A percentile compares a stretch with the other conserved stretches of the same genome.
Conservation (phyloP, 805 yeast species). For the Cyberlindnera galapagoensis region DNA sequence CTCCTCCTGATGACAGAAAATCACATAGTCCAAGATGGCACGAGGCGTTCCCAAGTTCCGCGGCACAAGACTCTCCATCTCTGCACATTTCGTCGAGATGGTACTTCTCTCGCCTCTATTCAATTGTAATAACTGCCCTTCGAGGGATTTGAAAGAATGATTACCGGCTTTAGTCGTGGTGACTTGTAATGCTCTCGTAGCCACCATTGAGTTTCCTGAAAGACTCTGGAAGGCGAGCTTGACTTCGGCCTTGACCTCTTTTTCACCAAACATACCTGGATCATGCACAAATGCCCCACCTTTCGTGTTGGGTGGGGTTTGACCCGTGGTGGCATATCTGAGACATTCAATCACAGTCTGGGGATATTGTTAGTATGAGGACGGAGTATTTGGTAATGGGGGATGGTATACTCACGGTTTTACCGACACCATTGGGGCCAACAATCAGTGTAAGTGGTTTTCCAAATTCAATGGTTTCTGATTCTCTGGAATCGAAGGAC, state of each 20-base stretch:
- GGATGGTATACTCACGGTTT: conserved; percentile 42
- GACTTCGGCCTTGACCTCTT: conserved; percentile 82
- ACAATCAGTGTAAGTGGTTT: conserved; percentile 89
- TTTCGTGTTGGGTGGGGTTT: conserved; percentile 89
- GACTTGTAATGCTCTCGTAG: conserved; percentile 79
- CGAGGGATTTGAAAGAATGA: conserved; percentile 81
- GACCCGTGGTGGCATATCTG: conserved; percentile 92
- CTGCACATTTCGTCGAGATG: conserved; percentile 74
- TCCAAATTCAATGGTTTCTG: conserved; percentile 85
- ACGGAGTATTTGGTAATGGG: not conserved
- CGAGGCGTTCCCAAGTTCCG: conserved; percentile 79
- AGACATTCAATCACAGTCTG: conserved; percentile 87
- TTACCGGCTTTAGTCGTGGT: conserved; percentile 48
- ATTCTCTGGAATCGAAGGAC: conserved; percentile 78
- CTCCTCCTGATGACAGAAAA: conserved; percentile 97
- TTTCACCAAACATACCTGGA: conserved; percentile 72
- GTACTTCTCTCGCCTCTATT: conserved; percentile 64
- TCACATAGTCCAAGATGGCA: conserved; percentile 84
- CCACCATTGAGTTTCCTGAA: conserved; percentile 71
- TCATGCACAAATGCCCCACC: conserved; percentile 97
- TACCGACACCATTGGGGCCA: conserved; percentile 95
- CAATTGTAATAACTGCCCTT: conserved; percentile 74
- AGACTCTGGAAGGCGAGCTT: conserved; percentile 77
- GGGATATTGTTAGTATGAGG: not conserved
- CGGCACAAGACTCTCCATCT: conserved; percentile 78